phyloP scores from a whole-genome alignment of 345 rosid species.

The Kernera saxatilis region DNA sequence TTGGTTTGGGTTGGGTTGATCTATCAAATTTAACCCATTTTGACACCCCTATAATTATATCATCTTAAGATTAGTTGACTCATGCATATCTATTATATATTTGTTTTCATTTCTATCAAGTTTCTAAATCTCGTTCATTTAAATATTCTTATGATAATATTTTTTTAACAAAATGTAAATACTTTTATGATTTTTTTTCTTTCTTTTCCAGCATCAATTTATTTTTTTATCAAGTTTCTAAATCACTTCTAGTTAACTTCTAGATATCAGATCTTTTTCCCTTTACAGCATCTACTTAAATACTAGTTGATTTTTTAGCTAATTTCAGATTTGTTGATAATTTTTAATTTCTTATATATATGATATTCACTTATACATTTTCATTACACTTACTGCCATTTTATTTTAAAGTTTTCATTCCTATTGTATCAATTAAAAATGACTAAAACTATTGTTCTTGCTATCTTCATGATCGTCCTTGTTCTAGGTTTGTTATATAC shows the following conservation, averaged over 20 bases:
- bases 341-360: neutral
- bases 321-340: neutral
- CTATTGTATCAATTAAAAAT: neutral
- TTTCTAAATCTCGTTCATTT: neutral
- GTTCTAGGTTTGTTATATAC: conserved; percentile 1
- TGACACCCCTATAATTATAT: too few species aligned
- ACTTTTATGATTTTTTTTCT: too few species aligned
- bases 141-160: too few species aligned
- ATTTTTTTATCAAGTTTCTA: neutral
- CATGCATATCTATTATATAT: too few species aligned
- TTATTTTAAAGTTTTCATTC: neutral
- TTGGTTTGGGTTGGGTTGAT: too few species aligned
- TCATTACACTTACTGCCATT: neutral
- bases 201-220: neutral
- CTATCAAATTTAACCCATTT: too few species aligned
- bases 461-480: neutral
- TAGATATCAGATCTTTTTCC: neutral
- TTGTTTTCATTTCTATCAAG: too few species aligned
- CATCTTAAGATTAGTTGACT: too few species aligned
- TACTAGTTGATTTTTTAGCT: neutral
- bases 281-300: neutral
- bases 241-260: neutral
- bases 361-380: neutral
- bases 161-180: neutral
- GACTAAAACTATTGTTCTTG: neutral